Conservation (phyloP, 768 basidiomycete species). For the Lactarius deliciosus region DNA sequence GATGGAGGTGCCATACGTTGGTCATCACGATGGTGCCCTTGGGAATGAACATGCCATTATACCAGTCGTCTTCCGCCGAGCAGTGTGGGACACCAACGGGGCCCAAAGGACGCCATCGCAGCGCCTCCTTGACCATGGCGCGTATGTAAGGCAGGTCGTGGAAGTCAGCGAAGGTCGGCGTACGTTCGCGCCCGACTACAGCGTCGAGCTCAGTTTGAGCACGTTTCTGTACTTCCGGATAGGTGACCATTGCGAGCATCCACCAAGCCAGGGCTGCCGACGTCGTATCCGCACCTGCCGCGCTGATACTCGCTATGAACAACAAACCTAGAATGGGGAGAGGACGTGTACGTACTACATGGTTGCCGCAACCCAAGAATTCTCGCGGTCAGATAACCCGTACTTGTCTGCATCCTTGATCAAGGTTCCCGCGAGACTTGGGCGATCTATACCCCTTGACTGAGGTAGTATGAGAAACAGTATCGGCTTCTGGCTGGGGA, state of each 20-base stretch:
- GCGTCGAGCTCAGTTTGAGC: slow-evolving; percentile 18
- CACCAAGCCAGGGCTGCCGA: slow-evolving; percentile 8
- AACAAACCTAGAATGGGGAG: background rate
- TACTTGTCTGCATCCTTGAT: background rate
- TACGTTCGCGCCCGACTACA: slow-evolving; percentile 16
- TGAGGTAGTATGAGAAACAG: background rate
- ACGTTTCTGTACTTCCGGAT: background rate
- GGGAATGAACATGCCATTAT: slow-evolving; percentile 36
- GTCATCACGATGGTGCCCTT: slow-evolving; percentile 37
- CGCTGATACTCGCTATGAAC: background rate
- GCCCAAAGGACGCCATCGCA: slow-evolving; percentile 12
- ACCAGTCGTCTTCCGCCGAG: slow-evolving; percentile 32
- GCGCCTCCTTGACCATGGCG: slow-evolving; percentile 24
- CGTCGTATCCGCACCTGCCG: slow-evolving; percentile 2
- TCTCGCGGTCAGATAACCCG: background rate
- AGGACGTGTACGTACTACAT: slow-evolving; percentile 3
- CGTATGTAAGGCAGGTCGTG: slow-evolving; percentile 19
- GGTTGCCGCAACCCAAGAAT: background rate
- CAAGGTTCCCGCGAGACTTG: background rate
- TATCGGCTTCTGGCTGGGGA: too few species aligned
- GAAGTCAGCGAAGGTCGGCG: slow-evolving; percentile 19
- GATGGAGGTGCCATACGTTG: slow-evolving; percentile 33
- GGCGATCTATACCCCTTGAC: background rate
- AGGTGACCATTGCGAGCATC: slow-evolving; percentile 6
- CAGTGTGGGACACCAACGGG: slow-evolving; percentile 27